phyloP scores from a whole-genome alignment of 306 rosid species.

The Medicago truncatula region MtrunA17r5.0-ANR NC_053042.1:2018501-2019000 shows the following conservation, averaged over 20 bases:
- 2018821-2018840: conserved; percentile 80
- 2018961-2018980: conserved; percentile 41
- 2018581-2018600: no score
- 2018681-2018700: conserved; percentile 68
- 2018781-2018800: no score
- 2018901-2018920: conserved; percentile 91
- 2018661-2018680: conserved; percentile 94
- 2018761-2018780: no score
- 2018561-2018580: no score
- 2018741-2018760: no score
- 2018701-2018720: conserved; percentile 33
- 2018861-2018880: conserved; percentile 99
- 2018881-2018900: conserved; percentile 98
- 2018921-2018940: conserved; percentile 79
- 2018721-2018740: conserved; percentile 29
- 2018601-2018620: no score
- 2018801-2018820: conserved; percentile 69
- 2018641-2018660: conserved; percentile 96
- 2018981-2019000: conserved; percentile 33
- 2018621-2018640: no score
- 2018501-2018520: no score
- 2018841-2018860: conserved; percentile 90
- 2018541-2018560: no score
- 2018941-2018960: conserved; percentile 55
- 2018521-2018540: no score